Percentiles rank a stretch among this genome's conserved stretches.
phyloP scores from a whole-genome alignment of 768 basidiomycete genomes.

The Galerina sulciceps region DNA sequence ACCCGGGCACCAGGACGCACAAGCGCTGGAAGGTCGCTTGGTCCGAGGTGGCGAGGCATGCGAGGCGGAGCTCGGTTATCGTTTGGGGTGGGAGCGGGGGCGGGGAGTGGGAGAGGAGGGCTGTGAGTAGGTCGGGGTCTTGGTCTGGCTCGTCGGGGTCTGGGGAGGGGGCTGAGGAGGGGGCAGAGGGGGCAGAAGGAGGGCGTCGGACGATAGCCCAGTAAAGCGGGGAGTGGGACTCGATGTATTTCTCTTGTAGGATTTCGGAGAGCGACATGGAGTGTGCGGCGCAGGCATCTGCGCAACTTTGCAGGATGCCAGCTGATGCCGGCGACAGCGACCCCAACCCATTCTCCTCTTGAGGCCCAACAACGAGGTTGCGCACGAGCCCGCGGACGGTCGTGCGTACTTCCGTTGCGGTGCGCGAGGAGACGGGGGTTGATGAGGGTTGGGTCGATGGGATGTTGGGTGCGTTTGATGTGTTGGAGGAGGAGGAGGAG shows the following conservation, averaged over 20 bases:
- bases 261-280: constrained; percentile 52
- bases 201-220: constrained; percentile 73
- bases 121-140: constrained; percentile 46
- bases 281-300: constrained; percentile 60
- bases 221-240: constrained; percentile 67
- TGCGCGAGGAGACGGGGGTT: no score
- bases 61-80: constrained; percentile 64
- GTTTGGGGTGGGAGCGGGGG: constrained; percentile 46
- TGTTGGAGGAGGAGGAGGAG: no score
- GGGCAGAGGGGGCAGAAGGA: no score
- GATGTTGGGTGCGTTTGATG: constrained; percentile 15
- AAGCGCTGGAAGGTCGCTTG: constrained; percentile 65
- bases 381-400: constrained; percentile 61
- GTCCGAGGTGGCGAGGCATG: constrained; percentile 67
- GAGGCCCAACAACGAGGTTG: constrained; percentile 42
- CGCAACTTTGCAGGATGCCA: constrained; percentile 63
- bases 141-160: neutral
- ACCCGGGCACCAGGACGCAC: no score
- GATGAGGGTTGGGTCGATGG: constrained; percentile 23
- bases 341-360: constrained; percentile 35
- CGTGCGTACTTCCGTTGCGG: constrained; percentile 49
- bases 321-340: constrained; percentile 28
- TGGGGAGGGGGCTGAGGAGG: no score
- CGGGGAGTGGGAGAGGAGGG: constrained; percentile 55
- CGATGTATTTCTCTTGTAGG: constrained; percentile 65